Percentiles rank a stretch among this genome's conserved stretches.
Evolutionary conservation across 768 basidiomycete species (phyloP).

Genomic region (Pleurotus platypus): DNA sequence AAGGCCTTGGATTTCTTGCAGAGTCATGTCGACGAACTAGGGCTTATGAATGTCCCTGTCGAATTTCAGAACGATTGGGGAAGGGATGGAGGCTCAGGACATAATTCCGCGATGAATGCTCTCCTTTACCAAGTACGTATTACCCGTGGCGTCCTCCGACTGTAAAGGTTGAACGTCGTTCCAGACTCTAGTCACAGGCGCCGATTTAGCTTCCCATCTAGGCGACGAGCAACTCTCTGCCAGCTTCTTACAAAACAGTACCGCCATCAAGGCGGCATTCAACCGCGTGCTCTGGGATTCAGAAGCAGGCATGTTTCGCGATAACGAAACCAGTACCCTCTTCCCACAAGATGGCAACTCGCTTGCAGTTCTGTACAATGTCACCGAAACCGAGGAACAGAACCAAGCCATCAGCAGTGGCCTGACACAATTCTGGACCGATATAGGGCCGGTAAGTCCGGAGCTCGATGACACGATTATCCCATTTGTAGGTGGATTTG

Average conservation of each 20-base stretch:
- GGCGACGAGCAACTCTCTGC: slow-evolving; percentile 20
- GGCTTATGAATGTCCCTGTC: slow-evolving; percentile 33
- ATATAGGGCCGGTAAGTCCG: slow-evolving; percentile 42
- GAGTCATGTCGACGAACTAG: slow-evolving; percentile 35
- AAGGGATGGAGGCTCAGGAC: slow-evolving; percentile 39
- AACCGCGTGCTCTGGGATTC: slow-evolving; percentile 43
- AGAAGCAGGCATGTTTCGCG: slow-evolving; percentile 39
- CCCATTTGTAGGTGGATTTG: slow-evolving; percentile 49
- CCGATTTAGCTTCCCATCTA: slow-evolving; percentile 29
- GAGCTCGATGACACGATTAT: slow-evolving; percentile 50
- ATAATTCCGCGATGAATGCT: slow-evolving; percentile 46
- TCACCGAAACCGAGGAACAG: slow-evolving; percentile 35
- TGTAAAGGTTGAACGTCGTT: not conserved
- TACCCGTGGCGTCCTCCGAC: not conserved
- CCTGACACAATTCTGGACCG: slow-evolving; percentile 44
- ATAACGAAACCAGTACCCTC: slow-evolving; percentile 38
- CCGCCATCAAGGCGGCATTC: slow-evolving; percentile 34
- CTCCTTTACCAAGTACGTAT: slow-evolving; percentile 35
- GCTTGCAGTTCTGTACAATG: slow-evolving; percentile 42
- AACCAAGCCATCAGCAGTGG: slow-evolving; percentile 39
- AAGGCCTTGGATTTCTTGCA: slow-evolving; percentile 34
- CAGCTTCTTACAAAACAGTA: slow-evolving; percentile 28
- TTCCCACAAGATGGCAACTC: slow-evolving; percentile 50
- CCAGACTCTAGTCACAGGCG: slow-evolving; percentile 30
- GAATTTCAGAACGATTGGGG: slow-evolving; percentile 49